These are phyloP conservation scores for Fraxinus velutina DNA, from an alignment of 305 asterid species.

Conservation along the genomic window DNA sequence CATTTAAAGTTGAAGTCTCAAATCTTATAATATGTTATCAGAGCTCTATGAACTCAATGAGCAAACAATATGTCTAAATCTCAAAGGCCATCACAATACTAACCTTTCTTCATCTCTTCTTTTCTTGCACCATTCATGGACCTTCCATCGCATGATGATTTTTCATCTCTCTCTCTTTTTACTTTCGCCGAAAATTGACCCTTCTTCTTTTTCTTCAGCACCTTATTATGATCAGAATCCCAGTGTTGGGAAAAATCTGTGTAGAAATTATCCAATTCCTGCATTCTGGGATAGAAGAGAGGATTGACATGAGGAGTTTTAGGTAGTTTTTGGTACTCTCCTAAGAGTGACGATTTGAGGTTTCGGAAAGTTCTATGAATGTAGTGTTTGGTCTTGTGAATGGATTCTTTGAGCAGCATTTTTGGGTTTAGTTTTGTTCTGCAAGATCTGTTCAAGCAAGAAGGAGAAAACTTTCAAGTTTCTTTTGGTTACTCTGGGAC, in stretches of 20 bases:
- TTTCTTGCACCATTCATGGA: constrained; percentile 27
- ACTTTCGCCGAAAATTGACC: constrained; percentile 18
- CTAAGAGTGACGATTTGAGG: constrained; percentile 39
- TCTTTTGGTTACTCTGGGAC: background rate
- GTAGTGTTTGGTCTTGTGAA: constrained; percentile 41
- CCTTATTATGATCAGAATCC: constrained; percentile 17
- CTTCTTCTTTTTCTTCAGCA: constrained; percentile 18
- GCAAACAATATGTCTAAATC: background rate
- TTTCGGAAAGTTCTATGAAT: constrained; percentile 37
- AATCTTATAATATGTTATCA: background rate
- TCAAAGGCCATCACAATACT: background rate
- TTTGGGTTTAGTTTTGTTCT: constrained; percentile 33
- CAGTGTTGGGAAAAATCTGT: constrained; percentile 33
- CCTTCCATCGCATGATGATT: constrained; percentile 18
- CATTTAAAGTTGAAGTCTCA: background rate
- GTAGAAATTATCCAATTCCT: constrained; percentile 41
- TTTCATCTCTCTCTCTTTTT: constrained; percentile 27
- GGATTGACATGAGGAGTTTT: constrained; percentile 32
- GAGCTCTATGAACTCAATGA: background rate
- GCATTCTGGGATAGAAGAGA: constrained; percentile 34
- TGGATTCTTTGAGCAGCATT: constrained; percentile 41
- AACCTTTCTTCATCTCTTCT: constrained; percentile 27
- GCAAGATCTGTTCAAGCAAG: background rate
- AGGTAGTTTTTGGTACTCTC: constrained; percentile 42
- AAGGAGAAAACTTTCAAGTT: background rate